Percentiles rank a stretch among this genome's conserved stretches.
These are phyloP conservation scores for Flueggea neowawraea DNA, from an alignment of 441 rosid genomes.

Conservation along the genomic window DNA sequence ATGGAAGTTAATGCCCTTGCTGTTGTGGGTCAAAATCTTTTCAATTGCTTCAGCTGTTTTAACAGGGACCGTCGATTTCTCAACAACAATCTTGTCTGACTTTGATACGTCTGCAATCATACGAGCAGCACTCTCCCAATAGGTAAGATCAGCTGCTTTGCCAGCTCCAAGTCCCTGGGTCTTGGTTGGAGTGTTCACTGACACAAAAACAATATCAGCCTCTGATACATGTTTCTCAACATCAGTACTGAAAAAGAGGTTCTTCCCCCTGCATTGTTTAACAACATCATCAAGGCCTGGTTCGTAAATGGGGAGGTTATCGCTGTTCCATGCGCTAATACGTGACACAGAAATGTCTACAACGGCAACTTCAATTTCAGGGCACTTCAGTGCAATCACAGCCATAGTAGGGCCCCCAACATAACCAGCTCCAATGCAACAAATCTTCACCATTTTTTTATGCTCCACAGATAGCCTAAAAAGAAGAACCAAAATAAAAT, in stretches of 20 bases:
- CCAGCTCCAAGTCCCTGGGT: conserved; percentile 92
- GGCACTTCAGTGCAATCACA: conserved; percentile 77
- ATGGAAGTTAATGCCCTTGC: conserved; percentile 88
- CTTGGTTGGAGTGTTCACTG: conserved; percentile 87
- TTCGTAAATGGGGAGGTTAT: conserved; percentile 75
- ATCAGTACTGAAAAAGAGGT: conserved; percentile 70
- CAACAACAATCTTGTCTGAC: conserved; percentile 82
- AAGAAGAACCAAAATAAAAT: neutral
- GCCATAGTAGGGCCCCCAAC: conserved; percentile 98
- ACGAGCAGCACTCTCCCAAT: conserved; percentile 94
- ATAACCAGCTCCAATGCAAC: conserved; percentile 95
- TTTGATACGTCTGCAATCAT: conserved; percentile 90
- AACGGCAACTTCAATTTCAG: conserved; percentile 66
- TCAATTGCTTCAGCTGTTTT: conserved; percentile 84
- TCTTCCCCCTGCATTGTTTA: conserved; percentile 69
- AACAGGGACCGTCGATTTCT: conserved; percentile 87
- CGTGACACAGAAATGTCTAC: conserved; percentile 69
- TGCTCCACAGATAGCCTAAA: neutral
- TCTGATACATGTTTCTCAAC: conserved; percentile 72
- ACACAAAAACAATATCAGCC: conserved; percentile 77
- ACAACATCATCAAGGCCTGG: conserved; percentile 74
- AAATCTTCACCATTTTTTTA: conserved; percentile 87
- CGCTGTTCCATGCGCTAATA: conserved; percentile 73
- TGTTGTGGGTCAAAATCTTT: conserved; percentile 75
- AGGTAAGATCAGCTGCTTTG: conserved; percentile 84